Percentiles rank a stretch among this genome's conserved stretches.
Conservation (phyloP, 371 early-diverging fungal species). For the Globomyces sp. region DNA sequence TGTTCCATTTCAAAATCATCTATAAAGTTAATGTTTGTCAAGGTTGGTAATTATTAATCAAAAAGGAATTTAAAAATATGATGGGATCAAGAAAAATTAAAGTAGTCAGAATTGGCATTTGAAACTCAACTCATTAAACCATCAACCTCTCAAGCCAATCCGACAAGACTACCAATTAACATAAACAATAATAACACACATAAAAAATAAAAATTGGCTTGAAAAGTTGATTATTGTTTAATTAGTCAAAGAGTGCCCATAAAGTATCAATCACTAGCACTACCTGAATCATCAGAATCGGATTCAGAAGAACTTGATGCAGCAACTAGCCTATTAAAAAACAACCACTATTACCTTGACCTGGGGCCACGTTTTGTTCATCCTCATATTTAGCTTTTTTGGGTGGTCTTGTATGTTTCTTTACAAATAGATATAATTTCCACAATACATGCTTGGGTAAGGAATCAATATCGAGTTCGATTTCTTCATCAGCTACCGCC, state of each 20-base stretch:
- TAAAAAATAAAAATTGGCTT: background rate
- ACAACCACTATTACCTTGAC: background rate
- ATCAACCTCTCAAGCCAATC: constrained; percentile 3
- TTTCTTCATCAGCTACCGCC: constrained; percentile 70
- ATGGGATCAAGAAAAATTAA: background rate
- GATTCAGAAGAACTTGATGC: constrained; percentile 17
- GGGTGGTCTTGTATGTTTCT: constrained; percentile 16
- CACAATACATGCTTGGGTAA: constrained; percentile 80
- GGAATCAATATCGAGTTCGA: constrained; percentile 93
- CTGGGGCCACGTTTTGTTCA: constrained; percentile 4
- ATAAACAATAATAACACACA: constrained; percentile 3
- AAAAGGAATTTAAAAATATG: no score
- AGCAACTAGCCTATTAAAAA: background rate
- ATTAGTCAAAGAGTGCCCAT: constrained; percentile 9
- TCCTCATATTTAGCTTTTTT: constrained; percentile 15
- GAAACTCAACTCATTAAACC: constrained; percentile 4
- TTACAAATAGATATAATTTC: constrained; percentile 82
- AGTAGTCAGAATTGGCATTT: background rate
- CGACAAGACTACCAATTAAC: background rate
- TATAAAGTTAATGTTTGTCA: constrained; percentile 5
- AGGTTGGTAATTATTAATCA: background rate
- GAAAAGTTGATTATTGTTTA: constrained; percentile 1
- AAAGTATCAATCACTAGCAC: constrained; percentile 17
- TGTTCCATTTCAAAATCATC: background rate
- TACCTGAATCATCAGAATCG: constrained; percentile 19